These are phyloP conservation scores for Pseudohalonectria lignicola DNA, from an alignment of 2,329 filamentous ascomycete genomes.

Conservation along the genomic window DNA sequence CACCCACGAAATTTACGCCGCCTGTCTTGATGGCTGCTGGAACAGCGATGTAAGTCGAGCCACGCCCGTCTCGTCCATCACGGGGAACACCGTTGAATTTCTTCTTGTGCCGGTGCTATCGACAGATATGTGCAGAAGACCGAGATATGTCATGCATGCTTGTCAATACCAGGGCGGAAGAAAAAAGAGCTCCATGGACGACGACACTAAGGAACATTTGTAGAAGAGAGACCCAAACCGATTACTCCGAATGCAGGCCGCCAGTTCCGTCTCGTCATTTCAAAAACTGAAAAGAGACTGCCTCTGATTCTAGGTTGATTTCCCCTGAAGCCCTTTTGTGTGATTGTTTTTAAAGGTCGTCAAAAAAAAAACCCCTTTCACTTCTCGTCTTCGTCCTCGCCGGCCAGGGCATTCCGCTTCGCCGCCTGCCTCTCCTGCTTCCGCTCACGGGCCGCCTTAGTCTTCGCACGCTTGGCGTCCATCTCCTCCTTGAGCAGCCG, in stretches of 20 bases:
- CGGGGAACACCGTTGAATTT: constrained; percentile 9
- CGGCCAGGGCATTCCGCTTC: constrained; percentile 82
- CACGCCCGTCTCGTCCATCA: too few species aligned
- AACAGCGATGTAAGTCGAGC: too few species aligned
- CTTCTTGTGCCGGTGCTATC: constrained; percentile 10
- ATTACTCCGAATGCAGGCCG: constrained; percentile 47
- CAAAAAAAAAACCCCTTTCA: constrained; percentile 5
- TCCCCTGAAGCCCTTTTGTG: constrained; percentile 2
- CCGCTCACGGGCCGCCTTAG: constrained; percentile 99
- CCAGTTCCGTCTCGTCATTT: constrained; percentile 30
- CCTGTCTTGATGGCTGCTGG: too few species aligned
- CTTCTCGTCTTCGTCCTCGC: constrained; percentile 50
- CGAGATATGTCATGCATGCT: too few species aligned
- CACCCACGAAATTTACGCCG: too few species aligned
- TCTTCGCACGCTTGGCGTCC: constrained; percentile 99
- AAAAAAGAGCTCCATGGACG: constrained; percentile 13
- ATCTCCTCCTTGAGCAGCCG: constrained; percentile 96
- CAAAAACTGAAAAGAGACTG: constrained; percentile 26
- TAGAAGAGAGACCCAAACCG: constrained; percentile 26
- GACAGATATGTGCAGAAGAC: too few species aligned
- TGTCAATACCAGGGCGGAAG: too few species aligned
- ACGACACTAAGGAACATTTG: constrained; percentile 2
- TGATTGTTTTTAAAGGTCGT: constrained; percentile 4
- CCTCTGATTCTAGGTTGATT: constrained; percentile 3
- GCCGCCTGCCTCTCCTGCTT: constrained; percentile 82